phyloP scores from a whole-genome alignment of 306 rosid species.

The Cucumis melo region DNA sequence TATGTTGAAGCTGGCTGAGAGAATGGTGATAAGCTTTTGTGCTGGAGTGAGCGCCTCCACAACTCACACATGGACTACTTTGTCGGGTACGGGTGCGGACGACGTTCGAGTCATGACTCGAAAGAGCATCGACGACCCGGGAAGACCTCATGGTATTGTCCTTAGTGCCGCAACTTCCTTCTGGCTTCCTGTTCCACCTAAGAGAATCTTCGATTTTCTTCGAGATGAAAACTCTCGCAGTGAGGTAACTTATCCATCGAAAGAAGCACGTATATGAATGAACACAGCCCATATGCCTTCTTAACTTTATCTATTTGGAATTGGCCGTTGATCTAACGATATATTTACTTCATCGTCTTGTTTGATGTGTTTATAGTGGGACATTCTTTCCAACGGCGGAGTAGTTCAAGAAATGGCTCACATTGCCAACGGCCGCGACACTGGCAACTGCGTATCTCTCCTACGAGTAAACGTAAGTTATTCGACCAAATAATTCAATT shows the following conservation, averaged over 20 bases:
- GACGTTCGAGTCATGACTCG: slow-evolving; percentile 94
- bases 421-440: slow-evolving; percentile 81
- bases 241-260: slow-evolving; percentile 36
- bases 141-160: slow-evolving; percentile 90
- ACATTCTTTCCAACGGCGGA: slow-evolving; percentile 89
- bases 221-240: slow-evolving; percentile 82
- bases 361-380: slow-evolving; percentile 48
- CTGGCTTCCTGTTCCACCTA: slow-evolving; percentile 90
- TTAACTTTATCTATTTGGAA: background rate
- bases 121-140: slow-evolving; percentile 91
- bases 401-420: slow-evolving; percentile 96
- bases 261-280: too few relatives aligned
- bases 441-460: slow-evolving; percentile 79
- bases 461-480: slow-evolving; percentile 67
- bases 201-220: slow-evolving; percentile 74
- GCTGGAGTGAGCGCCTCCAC: slow-evolving; percentile 96
- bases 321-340: too few relatives aligned
- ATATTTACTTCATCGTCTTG: too few relatives aligned
- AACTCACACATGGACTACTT: slow-evolving; percentile 87
- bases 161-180: slow-evolving; percentile 93
- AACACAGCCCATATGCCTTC: too few relatives aligned
- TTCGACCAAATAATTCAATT: too few relatives aligned
- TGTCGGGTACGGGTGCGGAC: slow-evolving; percentile 84
- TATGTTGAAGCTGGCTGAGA: slow-evolving; percentile 87
- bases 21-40: slow-evolving; percentile 94